These are phyloP conservation scores for Xanthoconium stramineum DNA, from an alignment of 768 basidiomycete species.

Conservation along the genomic window DNA sequence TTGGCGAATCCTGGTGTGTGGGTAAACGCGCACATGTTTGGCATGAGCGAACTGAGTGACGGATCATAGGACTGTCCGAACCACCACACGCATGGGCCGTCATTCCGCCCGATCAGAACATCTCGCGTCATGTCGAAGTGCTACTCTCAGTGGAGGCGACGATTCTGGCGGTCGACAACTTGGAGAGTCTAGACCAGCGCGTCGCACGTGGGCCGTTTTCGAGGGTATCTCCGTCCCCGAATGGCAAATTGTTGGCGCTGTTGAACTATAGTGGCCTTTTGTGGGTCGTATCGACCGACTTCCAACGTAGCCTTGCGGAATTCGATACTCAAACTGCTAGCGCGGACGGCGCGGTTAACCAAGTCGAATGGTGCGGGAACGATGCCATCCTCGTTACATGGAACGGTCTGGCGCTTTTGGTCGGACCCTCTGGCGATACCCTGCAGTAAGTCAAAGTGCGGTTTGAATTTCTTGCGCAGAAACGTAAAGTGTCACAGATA, in stretches of 20 bases:
- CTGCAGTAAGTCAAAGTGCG: slow-evolving; percentile 56
- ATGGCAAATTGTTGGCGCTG: slow-evolving; percentile 88
- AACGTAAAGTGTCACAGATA: slow-evolving; percentile 50
- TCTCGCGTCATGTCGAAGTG: slow-evolving; percentile 88
- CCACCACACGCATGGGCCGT: slow-evolving; percentile 84
- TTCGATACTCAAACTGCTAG: slow-evolving; percentile 66
- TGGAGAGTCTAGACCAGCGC: slow-evolving; percentile 86
- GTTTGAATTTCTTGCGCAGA: neutral
- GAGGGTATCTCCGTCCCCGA: slow-evolving; percentile 86
- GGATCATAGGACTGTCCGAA: slow-evolving; percentile 58
- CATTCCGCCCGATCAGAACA: slow-evolving; percentile 85
- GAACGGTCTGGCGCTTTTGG: slow-evolving; percentile 71
- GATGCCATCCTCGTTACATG: slow-evolving; percentile 90
- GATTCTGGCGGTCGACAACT: slow-evolving; percentile 81
- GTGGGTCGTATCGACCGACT: slow-evolving; percentile 95
- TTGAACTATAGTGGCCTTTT: slow-evolving; percentile 69
- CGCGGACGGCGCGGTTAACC: slow-evolving; percentile 56
- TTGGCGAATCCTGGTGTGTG: slow-evolving; percentile 72
- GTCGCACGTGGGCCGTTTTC: slow-evolving; percentile 86
- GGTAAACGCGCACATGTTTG: slow-evolving; percentile 4
- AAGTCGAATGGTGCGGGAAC: slow-evolving; percentile 94
- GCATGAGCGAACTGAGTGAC: slow-evolving; percentile 4
- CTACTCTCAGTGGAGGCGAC: slow-evolving; percentile 78
- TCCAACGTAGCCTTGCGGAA: slow-evolving; percentile 84
- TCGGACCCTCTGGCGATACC: slow-evolving; percentile 90